Evolutionary conservation across 2,329 filamentous ascomycete genomes (phyloP), one percentile per base, ranked within the genome.

Genomic region (Sarocladium strictum): DNA sequence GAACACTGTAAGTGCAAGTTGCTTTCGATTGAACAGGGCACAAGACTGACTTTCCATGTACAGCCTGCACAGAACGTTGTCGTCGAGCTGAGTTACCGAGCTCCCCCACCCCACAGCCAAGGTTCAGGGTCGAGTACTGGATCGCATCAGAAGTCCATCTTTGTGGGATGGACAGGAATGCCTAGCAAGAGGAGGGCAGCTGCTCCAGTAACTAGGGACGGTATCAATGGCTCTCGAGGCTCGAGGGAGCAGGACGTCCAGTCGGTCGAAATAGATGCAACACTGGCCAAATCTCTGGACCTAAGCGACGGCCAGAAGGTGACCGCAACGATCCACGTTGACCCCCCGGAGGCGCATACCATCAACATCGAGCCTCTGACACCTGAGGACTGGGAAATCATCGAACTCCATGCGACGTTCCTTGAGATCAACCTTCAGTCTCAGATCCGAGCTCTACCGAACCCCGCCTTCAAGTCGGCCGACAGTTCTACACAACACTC

Each of bases 311-410:
- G 90, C 51, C 88, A 92, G 66, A 95, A 89, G 73, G 83, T 93
- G 65, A 78, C 76, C 60, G 76, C 75, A 47, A 78, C 73, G 33
- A 78, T 99, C 59, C 94, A 99, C 69, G 74, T 97, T 59, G 91
- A 99, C 67, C 93, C 93, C 50, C 91, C 92, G 2, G 74, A 94
- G 59, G 90, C 91, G 50, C 90, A 97, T 69, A 97, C 92, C 1
- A 87, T 99, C 69, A 91, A 97, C 67, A 97, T 99, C 62, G 95
- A 99, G 68, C 94, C 94, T 32, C 73, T 97, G 63, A 97, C 94
- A 0, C 85, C 93, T 1, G 90, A 95, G 56, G 94, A 99, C 67
- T 99, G 94, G 94, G 94, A 99, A 72, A 96, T 97, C 64, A 97
- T 99, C 63, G 94, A 99, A 70, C 77, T 99, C 2, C 94, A 99